phyloP scores from a whole-genome alignment of 2,329 filamentous ascomycete genomes.

The Hypoxylon sp. region DNA sequence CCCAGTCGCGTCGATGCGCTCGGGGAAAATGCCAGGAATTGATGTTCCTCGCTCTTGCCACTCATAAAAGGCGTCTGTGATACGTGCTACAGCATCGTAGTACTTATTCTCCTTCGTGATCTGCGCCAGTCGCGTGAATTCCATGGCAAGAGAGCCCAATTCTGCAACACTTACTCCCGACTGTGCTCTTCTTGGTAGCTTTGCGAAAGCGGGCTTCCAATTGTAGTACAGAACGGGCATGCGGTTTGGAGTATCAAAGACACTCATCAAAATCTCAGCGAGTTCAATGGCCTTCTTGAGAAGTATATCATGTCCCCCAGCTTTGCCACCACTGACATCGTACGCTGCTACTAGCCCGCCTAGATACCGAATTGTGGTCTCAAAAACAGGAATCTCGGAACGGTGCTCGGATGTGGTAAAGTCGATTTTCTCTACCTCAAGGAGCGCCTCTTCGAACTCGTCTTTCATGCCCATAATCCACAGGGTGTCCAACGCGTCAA shows the following conservation, averaged over 20 bases:
- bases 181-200: slow-evolving; percentile 73
- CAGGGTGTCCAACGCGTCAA: slow-evolving; percentile 76
- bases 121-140: slow-evolving; percentile 91
- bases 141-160: slow-evolving; percentile 83
- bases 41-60: slow-evolving; percentile 77
- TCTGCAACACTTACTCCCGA: slow-evolving; percentile 73
- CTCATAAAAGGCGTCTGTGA: slow-evolving; percentile 83
- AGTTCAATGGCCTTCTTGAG: slow-evolving; percentile 79
- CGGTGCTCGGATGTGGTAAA: slow-evolving; percentile 78
- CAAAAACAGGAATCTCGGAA: slow-evolving; percentile 86
- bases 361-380: slow-evolving; percentile 91
- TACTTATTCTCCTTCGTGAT: slow-evolving; percentile 85
- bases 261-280: slow-evolving; percentile 77
- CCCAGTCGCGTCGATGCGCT: slow-evolving; percentile 81
- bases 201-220: slow-evolving; percentile 77
- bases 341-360: slow-evolving; percentile 89
- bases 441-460: slow-evolving; percentile 75
- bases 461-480: slow-evolving; percentile 79
- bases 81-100: slow-evolving; percentile 89
- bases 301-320: slow-evolving; percentile 71
- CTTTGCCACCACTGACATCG: slow-evolving; percentile 78
- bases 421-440: slow-evolving; percentile 73
- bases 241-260: slow-evolving; percentile 89
- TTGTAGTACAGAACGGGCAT: slow-evolving; percentile 88
- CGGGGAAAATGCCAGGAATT: slow-evolving; percentile 85